A percentile compares a stretch with the other conserved stretches of the same genome.
These are phyloP conservation scores for Chytriomyces confervae DNA, from an alignment of 192 early-diverging fungal genomes.

Conservation along the genomic window DNA sequence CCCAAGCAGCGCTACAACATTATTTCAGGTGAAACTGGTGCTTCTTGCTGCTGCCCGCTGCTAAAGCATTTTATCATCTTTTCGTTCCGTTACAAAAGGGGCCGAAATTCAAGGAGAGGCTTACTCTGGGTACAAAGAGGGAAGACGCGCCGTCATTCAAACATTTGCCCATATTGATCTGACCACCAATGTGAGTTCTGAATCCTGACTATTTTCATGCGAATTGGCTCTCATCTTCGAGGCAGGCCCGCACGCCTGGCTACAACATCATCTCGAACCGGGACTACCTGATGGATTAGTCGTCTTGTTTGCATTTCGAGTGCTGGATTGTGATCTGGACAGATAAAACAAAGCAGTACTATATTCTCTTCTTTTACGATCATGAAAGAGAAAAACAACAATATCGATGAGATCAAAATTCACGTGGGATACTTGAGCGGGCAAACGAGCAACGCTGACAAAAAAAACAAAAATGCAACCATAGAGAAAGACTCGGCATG, in stretches of 20 bases:
- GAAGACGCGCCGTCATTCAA: constrained; percentile 44
- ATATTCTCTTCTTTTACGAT: not conserved
- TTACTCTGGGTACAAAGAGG: constrained; percentile 49
- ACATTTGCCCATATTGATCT: constrained; percentile 49
- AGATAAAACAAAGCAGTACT: not conserved
- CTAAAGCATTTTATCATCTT: not conserved
- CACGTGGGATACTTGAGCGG: no score
- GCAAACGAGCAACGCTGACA: no score
- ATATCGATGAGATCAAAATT: no score
- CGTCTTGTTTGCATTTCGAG: not conserved
- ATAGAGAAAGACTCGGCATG: not conserved
- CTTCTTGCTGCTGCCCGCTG: not conserved
- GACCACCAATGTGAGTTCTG: constrained; percentile 43
- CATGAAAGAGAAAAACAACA: no score
- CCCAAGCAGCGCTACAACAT: constrained; percentile 43
- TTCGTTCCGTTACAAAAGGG: constrained; percentile 1
- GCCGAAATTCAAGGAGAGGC: constrained; percentile 37
- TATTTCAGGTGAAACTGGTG: constrained; percentile 35
- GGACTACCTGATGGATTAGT: constrained; percentile 9
- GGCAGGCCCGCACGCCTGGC: constrained; percentile 45
- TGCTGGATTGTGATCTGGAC: not conserved
- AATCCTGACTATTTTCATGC: not conserved
- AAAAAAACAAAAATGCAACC: not conserved
- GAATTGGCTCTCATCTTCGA: not conserved
- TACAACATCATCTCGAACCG: constrained; percentile 51